Base-by-base conservation (phyloP, 495 filamentous ascomycete genomes). In the Hypoxylon perforatum region DNA sequence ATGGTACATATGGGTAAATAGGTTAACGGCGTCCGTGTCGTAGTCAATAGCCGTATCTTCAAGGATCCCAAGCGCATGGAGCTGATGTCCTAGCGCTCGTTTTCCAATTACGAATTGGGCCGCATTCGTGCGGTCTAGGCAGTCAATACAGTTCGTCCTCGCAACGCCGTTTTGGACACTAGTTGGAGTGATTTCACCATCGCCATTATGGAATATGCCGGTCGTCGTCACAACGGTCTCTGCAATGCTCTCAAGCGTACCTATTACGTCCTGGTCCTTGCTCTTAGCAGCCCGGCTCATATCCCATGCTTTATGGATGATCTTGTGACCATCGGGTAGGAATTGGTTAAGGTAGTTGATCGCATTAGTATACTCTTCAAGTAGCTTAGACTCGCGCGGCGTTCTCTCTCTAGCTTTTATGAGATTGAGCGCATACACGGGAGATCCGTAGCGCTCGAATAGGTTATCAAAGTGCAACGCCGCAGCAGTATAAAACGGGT, bases 41-140 rank as follows among this genome's bases (percentile, higher is more conserved):
- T 96, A 99, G 35, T 96, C 90, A 35, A 98, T 85, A 0, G 84
- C 86, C 14, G 90, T 91, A 44, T 89, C 85, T 41, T 86, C 86
- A 48, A 97, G 91, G 22, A 98, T 88, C 10, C 95, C 95, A 4
- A 99, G 84, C 6, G 96, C 94, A 76, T 97, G 91, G 10, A 99
- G 85, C 75, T 99, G 95, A 71, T 96, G 85, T 3, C 93, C 94
- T 4, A 99, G 85, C 0, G 95, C 96, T 42, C 92, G 81, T 78
- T 99, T 99, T n/a, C 93, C 95, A 66, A 99, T 93, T 21, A 99
- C 95, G 71, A 98, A 99, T 72, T 99, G 95, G 1, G 93, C 93
- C 15, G 95, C 95, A 76, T 99, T 99, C 3, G 95, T 99, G 41
- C 95, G 87, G 74, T 99, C 95, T 12, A 99, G 82, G 66, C 95